Evolutionary conservation across 1,284 basidiomycete species (phyloP), one percentile per base, ranked within the genome.

Genomic region (Trametes hirsuta): DNA sequence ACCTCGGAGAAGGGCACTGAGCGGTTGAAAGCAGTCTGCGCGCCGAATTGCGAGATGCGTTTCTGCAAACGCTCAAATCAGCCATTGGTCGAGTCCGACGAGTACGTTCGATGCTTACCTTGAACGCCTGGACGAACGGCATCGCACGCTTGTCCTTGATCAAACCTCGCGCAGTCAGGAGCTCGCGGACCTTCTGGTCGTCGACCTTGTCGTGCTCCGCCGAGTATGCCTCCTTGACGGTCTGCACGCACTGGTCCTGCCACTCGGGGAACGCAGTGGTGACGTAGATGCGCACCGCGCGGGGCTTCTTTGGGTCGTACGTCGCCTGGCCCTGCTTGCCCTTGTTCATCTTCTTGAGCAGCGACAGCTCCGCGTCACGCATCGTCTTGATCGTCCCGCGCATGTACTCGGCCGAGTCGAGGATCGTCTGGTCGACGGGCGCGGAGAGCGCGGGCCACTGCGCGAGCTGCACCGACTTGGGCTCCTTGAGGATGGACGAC

Each of bases 91-190:
- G 6, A 39, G 0, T 22, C 22, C 1, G 1, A 12, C 15, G 9
- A 1, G 24, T 1, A 12, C 1, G 18, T 39, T 8, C 0, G 15
- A 24, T 14, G 67, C 79, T 48, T 60, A 94, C 93, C 86, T 98
- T 97, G 86, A 97, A 91, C 30, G 82, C 78, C 67, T 97, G 92
- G 57, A 95, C 86, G 79, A 98, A 98, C 36, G 96, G 96, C 96
- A 98, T 98, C 45, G 85, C 85, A 63, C 90, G 88, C 81, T 98
- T 98, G 77, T 98, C 95, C 84, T 98, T 98, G 76, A 95, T 88
- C 75, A 98, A 74, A 12, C 93, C 95, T n/a, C 81, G 84, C 71
- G 85, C 81, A 11, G 82, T 84, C 66, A 98, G 76, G 61, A 86
- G 72, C 70, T 87, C 80, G 69, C 90, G 84, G 62, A 97, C 84